These are phyloP conservation scores for Inosperma sp. DNA, from an alignment of 768 basidiomycete species.

Conservation along the genomic window DNA sequence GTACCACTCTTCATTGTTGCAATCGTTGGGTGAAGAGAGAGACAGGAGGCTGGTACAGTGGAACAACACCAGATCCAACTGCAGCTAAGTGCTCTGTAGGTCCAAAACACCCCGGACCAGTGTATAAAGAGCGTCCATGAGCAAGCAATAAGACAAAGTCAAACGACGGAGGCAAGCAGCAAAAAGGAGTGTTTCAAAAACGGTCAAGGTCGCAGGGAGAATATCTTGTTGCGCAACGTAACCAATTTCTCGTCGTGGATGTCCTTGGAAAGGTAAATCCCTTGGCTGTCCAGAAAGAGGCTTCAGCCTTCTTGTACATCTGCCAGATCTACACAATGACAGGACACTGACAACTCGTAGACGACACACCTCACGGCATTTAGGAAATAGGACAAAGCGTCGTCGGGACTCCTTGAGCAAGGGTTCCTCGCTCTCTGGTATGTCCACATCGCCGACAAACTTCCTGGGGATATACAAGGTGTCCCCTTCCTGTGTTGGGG, in stretches of 20 bases:
- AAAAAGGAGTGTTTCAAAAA: conserved; percentile 77
- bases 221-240: conserved; percentile 89
- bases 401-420: conserved; percentile 69
- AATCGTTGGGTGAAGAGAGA: conserved; percentile 35
- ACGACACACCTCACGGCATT: conserved; percentile 71
- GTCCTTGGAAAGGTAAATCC: no score
- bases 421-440: conserved; percentile 73
- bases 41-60: conserved; percentile 54
- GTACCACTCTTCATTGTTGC: background rate
- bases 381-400: conserved; percentile 90
- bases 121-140: conserved; percentile 73
- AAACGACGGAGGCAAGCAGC: conserved; percentile 80
- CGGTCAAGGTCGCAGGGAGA: conserved; percentile 73
- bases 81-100: conserved; percentile 65
- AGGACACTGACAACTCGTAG: no score
- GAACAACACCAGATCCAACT: conserved; percentile 36
- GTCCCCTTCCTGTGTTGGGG: no score
- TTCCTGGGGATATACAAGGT: conserved; percentile 40
- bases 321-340: no score
- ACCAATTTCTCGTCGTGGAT: no score
- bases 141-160: conserved; percentile 76
- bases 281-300: no score
- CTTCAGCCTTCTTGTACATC: no score
- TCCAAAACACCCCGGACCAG: conserved; percentile 66
- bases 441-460: conserved; percentile 68